phyloP scores from a whole-genome alignment of 176 grass and related monocot species.

The Aegilops umbellulata region DNA sequence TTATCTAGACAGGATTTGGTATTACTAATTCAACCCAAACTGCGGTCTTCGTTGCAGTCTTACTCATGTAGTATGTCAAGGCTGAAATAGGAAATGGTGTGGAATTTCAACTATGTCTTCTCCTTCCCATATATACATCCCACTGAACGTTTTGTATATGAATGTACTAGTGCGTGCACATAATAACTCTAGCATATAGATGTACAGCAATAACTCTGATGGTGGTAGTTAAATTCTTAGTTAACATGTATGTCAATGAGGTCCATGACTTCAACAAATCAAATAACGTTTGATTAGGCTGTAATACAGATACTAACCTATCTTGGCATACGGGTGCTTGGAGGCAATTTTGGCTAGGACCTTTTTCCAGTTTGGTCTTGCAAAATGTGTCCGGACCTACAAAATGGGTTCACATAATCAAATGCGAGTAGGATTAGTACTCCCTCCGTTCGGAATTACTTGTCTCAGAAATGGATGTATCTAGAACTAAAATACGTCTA shows the following conservation, averaged over 20 bases:
- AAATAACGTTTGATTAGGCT: conserved; percentile 5
- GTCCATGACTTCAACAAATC: not conserved
- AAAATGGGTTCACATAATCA: conserved; percentile 26
- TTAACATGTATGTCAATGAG: conserved; percentile 7
- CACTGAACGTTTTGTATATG: not conserved
- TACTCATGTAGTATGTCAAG: not conserved
- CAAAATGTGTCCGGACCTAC: conserved; percentile 98
- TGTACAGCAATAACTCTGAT: not conserved
- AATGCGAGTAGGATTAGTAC: conserved; percentile 19
- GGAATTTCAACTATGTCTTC: not conserved
- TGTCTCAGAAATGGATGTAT: too few relatives aligned
- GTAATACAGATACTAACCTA: conserved; percentile 61
- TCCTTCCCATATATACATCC: not conserved
- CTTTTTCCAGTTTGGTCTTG: conserved; percentile 98
- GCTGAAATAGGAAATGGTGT: not conserved
- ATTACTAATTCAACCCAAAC: not conserved
- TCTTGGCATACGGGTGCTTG: conserved; percentile 86
- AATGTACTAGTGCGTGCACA: not conserved
- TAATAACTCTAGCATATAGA: not conserved
- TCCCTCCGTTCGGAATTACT: too few relatives aligned
- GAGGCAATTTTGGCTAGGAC: conserved; percentile 82
- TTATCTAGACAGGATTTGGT: not conserved
- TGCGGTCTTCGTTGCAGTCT: not conserved
- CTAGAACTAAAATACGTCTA: too few relatives aligned
- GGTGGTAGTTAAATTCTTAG: too few relatives aligned